These are phyloP conservation scores for Myrmaecium sp. DNA, from an alignment of 2,329 filamentous ascomycete genomes.

Conservation along the genomic window DNA sequence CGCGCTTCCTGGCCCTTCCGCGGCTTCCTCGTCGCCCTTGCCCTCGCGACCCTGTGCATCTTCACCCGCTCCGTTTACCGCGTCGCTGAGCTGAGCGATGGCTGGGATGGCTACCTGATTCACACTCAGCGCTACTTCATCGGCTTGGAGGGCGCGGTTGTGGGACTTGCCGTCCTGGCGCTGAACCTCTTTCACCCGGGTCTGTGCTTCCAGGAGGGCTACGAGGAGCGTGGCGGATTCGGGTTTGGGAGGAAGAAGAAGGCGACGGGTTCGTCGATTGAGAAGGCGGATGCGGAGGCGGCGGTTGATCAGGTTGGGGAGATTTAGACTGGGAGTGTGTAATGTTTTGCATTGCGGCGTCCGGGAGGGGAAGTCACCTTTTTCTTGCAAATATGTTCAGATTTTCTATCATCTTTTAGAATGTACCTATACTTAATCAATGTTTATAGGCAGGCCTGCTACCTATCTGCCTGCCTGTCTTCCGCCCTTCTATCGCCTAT, in stretches of 20 bases:
- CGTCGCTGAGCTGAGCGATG: conserved; percentile 46
- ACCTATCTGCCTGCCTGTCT: too few relatives aligned
- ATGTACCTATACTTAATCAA: too few relatives aligned
- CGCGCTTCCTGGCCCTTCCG: conserved; percentile 28
- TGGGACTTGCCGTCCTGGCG: conserved; percentile 15
- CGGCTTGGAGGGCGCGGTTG: conserved; percentile 19
- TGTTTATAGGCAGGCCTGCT: too few relatives aligned
- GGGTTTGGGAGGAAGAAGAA: conserved; percentile 10
- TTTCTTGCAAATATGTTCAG: background rate
- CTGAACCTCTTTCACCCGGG: conserved; percentile 21
- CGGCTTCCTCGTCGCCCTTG: conserved; percentile 37
- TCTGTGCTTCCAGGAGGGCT: conserved; percentile 18
- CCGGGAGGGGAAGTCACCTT: background rate
- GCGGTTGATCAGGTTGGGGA: background rate
- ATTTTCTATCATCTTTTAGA: too few relatives aligned
- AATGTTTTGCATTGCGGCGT: background rate
- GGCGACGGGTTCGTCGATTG: too few relatives aligned
- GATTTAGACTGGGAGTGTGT: background rate
- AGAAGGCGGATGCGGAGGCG: background rate
- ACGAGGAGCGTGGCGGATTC: conserved; percentile 6
- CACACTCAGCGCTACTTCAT: conserved; percentile 21
- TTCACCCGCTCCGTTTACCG: conserved; percentile 49
- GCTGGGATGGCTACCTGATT: conserved; percentile 45
- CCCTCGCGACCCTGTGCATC: conserved; percentile 43
- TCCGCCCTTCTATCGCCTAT: too few relatives aligned